Evolutionary conservation across 768 basidiomycete genomes (phyloP).

Genomic region (Leccinum incarnatum): DNA sequence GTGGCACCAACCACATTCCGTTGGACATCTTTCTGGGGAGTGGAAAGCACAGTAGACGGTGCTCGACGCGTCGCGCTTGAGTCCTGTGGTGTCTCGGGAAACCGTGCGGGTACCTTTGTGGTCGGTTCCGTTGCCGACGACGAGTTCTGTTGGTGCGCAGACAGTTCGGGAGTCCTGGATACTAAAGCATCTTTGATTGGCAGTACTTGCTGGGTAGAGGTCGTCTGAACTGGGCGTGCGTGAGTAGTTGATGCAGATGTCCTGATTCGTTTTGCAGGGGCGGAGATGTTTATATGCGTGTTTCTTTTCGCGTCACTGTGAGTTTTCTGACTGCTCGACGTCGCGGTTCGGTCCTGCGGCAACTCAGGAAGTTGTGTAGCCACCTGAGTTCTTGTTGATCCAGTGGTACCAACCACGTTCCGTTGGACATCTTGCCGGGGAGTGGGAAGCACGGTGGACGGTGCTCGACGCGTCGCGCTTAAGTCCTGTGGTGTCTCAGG

Average conservation of each 20-base stretch:
- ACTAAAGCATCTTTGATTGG: neutral
- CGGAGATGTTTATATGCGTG: slow-evolving; percentile 20
- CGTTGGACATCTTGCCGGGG: neutral
- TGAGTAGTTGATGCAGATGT: neutral
- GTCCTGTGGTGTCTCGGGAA: neutral
- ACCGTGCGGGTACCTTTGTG: neutral
- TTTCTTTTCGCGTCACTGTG: slow-evolving; percentile 12
- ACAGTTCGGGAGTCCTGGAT: too few species aligned
- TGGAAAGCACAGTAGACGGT: neutral
- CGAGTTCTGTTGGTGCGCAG: neutral
- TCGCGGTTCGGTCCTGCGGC: neutral
- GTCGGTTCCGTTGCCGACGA: neutral
- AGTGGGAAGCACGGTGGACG: neutral
- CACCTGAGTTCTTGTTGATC: neutral
- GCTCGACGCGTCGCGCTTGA: neutral
- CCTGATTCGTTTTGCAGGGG: slow-evolving; percentile 15
- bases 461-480: neutral
- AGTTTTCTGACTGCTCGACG: neutral
- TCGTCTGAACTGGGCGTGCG: neutral
- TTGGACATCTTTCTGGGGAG: neutral
- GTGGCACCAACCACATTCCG: neutral
- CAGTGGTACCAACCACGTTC: neutral
- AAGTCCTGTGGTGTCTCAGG: neutral
- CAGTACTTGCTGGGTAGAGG: neutral
- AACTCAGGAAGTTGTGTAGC: neutral